Evolutionary conservation across 2,329 filamentous ascomycete genomes (phyloP), one percentile per base, ranked within the genome.

Genomic region (Diaporthe ilicicola): DNA sequence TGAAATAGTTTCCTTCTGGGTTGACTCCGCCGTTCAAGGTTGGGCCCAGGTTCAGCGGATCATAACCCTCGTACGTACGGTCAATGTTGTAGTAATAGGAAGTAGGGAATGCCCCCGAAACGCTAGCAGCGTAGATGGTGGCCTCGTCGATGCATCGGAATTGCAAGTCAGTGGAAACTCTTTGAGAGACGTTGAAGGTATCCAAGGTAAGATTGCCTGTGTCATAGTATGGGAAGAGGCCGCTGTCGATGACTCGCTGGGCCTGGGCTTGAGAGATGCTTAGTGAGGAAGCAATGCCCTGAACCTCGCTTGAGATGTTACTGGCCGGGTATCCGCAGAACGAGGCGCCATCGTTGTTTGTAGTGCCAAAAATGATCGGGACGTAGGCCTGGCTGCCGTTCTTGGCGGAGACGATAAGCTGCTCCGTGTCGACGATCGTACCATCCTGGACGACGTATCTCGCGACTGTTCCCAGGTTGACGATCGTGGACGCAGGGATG

Each of bases 91-190:
- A 71, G 29, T 71, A 71, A 13, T 69, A 71, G 75, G 72, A 44
- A 1, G 55, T 32, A 15, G 70, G 70, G 50, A 73, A 70, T 13
- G 62, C 72, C 0, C 70, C 72, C 10, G 70, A 70, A 2, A 34
- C 32, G 19, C 50, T 27, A 1, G 70, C 86, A 0, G 86, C 84
- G 72, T 86, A 88, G 8, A 87, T 81, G 2, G 86, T 88, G 0
- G 87, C 86, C 77, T 89, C 83, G 72, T 89, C 86, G 59, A 88
- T 81, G 74, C 87, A 89, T 68, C 85, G 84, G 80, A 88, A 89
- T 6, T 84, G 84, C 54, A 82, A 84, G 74, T 89, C 87, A 3
- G 86, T 88, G 3, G 85, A 83, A 34, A 89, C 81, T 13, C 86
- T 83, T 42, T 84, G 81, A 5, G 84, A 84, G 3, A 88, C 84